Conservation (phyloP, 2,329 filamentous ascomycete genomes). For the Neurospora sp. region DNA sequence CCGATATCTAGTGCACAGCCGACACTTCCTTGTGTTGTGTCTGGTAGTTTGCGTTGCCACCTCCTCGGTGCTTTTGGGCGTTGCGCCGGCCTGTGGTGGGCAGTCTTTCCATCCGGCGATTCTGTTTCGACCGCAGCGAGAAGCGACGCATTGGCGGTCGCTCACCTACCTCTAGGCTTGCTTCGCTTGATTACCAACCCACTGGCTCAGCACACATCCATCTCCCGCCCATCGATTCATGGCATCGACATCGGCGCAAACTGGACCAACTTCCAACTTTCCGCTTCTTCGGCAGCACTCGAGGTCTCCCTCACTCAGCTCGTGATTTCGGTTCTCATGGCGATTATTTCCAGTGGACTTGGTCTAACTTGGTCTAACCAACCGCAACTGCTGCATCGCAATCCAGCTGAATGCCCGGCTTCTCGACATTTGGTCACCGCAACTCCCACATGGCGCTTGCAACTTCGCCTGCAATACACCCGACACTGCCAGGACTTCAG, state of each 20-base stretch:
- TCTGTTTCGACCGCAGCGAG: background rate
- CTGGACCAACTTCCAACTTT: background rate
- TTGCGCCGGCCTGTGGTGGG: background rate
- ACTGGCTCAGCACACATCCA: background rate
- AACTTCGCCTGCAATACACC: background rate
- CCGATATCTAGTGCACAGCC: background rate
- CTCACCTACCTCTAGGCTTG: background rate
- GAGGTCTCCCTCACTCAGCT: background rate
- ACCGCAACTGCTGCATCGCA: background rate
- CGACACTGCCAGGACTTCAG: background rate
- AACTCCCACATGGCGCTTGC: background rate
- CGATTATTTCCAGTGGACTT: background rate
- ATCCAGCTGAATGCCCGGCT: background rate
- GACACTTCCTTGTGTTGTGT: background rate
- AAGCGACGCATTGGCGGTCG: background rate
- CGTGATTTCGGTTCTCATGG: background rate
- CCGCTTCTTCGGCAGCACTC: background rate
- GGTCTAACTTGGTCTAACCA: background rate
- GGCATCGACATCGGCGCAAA: background rate
- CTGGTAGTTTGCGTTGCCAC: background rate
- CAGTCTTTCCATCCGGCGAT: background rate
- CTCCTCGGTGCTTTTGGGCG: background rate
- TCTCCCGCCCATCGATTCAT: background rate
- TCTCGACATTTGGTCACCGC: background rate
- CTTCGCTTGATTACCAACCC: background rate